Conservation (phyloP, 257 asterid species). For the Solanum bulbocastanum region DNA sequence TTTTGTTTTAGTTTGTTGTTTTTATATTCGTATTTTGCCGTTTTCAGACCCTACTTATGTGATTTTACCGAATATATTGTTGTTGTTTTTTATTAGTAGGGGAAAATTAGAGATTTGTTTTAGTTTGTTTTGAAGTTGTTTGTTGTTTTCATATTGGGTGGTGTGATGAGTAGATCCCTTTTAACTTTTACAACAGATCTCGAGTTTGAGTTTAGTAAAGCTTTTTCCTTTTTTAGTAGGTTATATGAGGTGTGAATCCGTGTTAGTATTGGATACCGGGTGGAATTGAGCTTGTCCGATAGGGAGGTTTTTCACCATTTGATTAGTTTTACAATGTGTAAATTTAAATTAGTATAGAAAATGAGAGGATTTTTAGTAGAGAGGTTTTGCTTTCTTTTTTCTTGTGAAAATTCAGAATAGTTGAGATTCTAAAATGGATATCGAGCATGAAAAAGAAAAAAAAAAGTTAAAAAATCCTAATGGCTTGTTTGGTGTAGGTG, state of each 20-base stretch:
- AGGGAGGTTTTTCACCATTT: neutral
- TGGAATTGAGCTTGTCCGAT: neutral
- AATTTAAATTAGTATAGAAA: neutral
- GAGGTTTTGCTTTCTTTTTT: no score
- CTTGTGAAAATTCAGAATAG: neutral
- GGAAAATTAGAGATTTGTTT: neutral
- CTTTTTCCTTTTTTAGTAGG: neutral
- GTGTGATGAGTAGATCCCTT: neutral
- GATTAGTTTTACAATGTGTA: neutral
- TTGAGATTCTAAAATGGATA: neutral
- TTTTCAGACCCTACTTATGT: neutral
- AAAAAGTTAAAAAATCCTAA: neutral
- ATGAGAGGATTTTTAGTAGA: neutral
- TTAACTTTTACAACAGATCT: neutral
- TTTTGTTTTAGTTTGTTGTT: neutral
- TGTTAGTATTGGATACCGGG: neutral
- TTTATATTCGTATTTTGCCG: no score
- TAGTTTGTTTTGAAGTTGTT: neutral
- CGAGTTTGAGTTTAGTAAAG: neutral
- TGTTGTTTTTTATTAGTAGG: neutral
- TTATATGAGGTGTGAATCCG: neutral
- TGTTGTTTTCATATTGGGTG: neutral
- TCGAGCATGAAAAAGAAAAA: neutral
- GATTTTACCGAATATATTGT: neutral
- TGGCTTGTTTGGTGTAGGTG: slow-evolving; percentile 32